phyloP scores from a whole-genome alignment of 352 stramenopile species.

The Phytophthora foliorum region DNA sequence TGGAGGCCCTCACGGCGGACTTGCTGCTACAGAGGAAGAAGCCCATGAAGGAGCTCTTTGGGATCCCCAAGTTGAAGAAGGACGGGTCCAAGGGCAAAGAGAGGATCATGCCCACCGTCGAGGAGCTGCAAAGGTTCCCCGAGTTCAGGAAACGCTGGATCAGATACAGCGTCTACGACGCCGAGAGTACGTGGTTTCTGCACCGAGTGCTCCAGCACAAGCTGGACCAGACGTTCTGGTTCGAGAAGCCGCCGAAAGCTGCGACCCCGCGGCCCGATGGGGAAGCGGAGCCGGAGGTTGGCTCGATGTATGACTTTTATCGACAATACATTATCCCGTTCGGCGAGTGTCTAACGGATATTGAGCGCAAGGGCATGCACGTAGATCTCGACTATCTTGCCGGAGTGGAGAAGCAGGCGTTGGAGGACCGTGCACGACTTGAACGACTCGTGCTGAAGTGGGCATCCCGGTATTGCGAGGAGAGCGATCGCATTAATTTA shows the following conservation, averaged over 20 bases:
- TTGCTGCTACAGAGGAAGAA: slow-evolving; percentile 91
- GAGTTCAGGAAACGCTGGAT: slow-evolving; percentile 95
- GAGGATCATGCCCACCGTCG: slow-evolving; percentile 74
- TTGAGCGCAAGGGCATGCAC: slow-evolving; percentile 96
- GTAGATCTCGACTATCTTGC: slow-evolving; percentile 93
- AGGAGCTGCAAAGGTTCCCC: slow-evolving; percentile 87
- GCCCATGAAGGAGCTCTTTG: slow-evolving; percentile 98
- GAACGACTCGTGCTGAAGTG: slow-evolving; percentile 93
- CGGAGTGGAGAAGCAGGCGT: slow-evolving; percentile 91
- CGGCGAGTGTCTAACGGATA: slow-evolving; percentile 98
- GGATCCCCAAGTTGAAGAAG: slow-evolving; percentile 95
- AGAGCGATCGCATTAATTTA: slow-evolving; percentile 97
- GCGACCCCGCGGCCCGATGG: no score
- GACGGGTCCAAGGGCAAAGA: slow-evolving; percentile 94
- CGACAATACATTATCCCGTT: slow-evolving; percentile 97
- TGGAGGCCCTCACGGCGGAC: slow-evolving; percentile 95
- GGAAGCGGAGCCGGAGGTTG: slow-evolving; percentile 32
- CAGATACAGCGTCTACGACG: slow-evolving; percentile 97
- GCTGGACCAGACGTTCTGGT: slow-evolving; percentile 93
- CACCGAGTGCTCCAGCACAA: slow-evolving; percentile 91
- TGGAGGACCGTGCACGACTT: slow-evolving; percentile 87
- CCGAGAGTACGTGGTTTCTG: slow-evolving; percentile 97
- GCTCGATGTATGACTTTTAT: slow-evolving; percentile 98
- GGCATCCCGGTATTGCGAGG: slow-evolving; percentile 93
- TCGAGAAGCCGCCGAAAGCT: slow-evolving; percentile 37